Percentiles rank a stretch among this genome's conserved stretches.
Conservation (phyloP, 768 basidiomycete genomes). For the Podaxis sp. region DNA sequence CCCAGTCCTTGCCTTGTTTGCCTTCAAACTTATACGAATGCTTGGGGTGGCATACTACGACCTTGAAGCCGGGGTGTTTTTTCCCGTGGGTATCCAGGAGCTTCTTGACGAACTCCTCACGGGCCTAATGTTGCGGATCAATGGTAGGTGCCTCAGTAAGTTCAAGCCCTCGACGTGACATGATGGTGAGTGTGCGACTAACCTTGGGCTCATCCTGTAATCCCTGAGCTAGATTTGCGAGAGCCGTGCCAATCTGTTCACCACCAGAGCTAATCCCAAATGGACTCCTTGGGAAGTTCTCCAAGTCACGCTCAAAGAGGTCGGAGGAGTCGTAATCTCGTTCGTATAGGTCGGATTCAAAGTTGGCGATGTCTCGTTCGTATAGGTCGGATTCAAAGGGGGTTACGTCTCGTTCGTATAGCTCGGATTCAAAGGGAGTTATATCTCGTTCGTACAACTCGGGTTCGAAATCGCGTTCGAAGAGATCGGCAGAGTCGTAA, state of each 20-base stretch:
- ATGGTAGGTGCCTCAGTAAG: background rate
- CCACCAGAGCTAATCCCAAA: background rate
- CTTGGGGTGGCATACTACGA: slow-evolving; percentile 9
- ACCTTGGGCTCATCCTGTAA: background rate
- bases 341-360: background rate
- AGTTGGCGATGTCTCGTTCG: background rate
- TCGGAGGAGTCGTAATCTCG: background rate
- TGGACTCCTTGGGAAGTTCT: background rate
- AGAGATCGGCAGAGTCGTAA: background rate
- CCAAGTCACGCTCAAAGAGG: background rate
- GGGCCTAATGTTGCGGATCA: background rate
- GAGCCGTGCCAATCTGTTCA: background rate
- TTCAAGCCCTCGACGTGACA: background rate
- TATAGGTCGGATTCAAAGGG: background rate
- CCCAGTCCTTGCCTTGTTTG: slow-evolving; percentile 11
- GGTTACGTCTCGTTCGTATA: no score
- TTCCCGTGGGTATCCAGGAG: background rate
- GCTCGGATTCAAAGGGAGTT: background rate
- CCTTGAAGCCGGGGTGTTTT: background rate
- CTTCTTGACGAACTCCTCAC: background rate
- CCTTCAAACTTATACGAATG: slow-evolving; percentile 12
- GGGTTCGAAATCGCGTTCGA: background rate
- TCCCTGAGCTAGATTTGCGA: background rate
- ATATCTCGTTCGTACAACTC: no score
- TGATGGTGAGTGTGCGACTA: background rate